Evolutionary conservation across 2,329 filamentous ascomycete species (phyloP).

Genomic region (Orbilia ellipsospora): DNA sequence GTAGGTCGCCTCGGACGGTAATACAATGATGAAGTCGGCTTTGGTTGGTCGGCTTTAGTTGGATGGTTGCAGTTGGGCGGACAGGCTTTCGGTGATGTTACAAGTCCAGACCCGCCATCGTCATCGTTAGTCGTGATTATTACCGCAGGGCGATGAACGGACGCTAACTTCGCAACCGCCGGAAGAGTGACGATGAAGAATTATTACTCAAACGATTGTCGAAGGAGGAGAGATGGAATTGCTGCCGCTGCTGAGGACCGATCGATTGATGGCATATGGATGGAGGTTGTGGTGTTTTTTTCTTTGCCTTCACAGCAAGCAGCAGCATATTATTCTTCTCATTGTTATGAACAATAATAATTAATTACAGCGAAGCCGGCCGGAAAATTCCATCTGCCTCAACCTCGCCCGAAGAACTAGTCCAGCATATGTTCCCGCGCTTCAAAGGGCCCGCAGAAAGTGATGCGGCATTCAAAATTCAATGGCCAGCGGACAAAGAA

Average conservation of each 20-base stretch:
- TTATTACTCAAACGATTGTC: too few relatives aligned
- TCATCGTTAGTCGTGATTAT: neutral
- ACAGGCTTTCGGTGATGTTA: slow-evolving; percentile 10
- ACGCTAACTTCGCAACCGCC: too few relatives aligned
- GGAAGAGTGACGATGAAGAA: too few relatives aligned
- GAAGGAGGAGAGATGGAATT: too few relatives aligned
- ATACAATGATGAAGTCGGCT: slow-evolving; percentile 1
- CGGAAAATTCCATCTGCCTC: slow-evolving; percentile 51
- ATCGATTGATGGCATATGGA: neutral
- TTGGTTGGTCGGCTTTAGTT: neutral
- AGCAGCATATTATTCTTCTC: too few relatives aligned
- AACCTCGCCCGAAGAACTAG: neutral
- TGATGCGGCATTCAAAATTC: too few relatives aligned
- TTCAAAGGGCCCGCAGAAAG: neutral
- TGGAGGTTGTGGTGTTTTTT: too few relatives aligned
- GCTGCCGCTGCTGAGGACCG: neutral
- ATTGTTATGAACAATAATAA: too few relatives aligned
- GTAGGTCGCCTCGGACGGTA: too few relatives aligned
- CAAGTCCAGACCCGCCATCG: slow-evolving; percentile 1
- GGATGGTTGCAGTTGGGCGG: too few relatives aligned
- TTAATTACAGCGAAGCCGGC: slow-evolving; percentile 37
- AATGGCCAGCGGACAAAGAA: too few relatives aligned
- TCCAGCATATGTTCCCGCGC: slow-evolving; percentile 29
- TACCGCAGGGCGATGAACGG: neutral
- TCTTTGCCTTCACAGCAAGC: too few relatives aligned